Percentiles rank a stretch among this genome's conserved stretches.
Evolutionary conservation across 2,329 filamentous ascomycete species (phyloP).

Genomic region (Alternaria consortialis): DNA sequence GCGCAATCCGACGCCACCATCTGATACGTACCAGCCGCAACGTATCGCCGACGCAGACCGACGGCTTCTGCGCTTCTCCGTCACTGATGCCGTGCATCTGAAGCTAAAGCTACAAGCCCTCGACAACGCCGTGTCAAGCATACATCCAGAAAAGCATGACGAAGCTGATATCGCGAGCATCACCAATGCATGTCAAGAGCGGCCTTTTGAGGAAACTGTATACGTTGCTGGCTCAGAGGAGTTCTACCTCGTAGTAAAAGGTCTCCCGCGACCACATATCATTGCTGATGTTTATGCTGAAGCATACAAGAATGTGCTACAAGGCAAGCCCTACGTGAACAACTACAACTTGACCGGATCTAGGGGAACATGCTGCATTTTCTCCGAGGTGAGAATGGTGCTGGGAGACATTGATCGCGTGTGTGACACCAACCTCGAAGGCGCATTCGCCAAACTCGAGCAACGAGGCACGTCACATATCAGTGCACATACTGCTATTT

Average conservation of each 20-base stretch:
- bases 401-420: constrained; percentile 28
- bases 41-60: constrained; percentile 12
- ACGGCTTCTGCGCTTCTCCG: constrained; percentile 17
- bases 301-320: constrained; percentile 28
- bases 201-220: constrained; percentile 16
- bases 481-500: too few relatives aligned
- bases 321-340: constrained; percentile 27
- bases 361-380: constrained; percentile 28
- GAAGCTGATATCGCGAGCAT: constrained; percentile 9
- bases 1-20: constrained; percentile 8
- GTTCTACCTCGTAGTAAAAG: constrained; percentile 27
- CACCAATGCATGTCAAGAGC: constrained; percentile 10
- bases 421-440: constrained; percentile 28
- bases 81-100: constrained; percentile 30
- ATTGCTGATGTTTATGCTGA: constrained; percentile 30
- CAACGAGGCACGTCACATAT: constrained; percentile 19
- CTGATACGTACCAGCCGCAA: constrained; percentile 16
- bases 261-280: constrained; percentile 26
- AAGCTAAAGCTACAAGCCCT: constrained; percentile 34
- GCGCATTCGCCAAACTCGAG: constrained; percentile 22
- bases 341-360: constrained; percentile 15
- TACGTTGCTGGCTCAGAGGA: constrained; percentile 32
- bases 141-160: constrained; percentile 5
- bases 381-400: constrained; percentile 30
- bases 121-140: constrained; percentile 17